Conservation (phyloP, 2,329 filamentous ascomycete genomes). For the Colletotrichum sp. region DNA sequence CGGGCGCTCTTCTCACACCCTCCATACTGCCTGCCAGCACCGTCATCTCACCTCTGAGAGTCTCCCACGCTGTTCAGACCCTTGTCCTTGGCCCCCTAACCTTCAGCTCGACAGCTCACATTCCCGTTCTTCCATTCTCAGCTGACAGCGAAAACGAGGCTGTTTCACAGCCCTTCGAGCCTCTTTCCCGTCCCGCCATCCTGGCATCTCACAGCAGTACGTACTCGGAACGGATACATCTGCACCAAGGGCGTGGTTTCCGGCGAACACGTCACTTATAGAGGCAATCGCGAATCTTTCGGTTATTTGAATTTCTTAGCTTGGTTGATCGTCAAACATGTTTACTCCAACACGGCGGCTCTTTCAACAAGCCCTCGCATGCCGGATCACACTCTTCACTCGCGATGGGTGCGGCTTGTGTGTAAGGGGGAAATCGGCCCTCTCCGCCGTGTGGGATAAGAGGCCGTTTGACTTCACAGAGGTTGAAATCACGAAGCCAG, state of each 20-base stretch:
- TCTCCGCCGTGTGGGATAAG: constrained; percentile 71
- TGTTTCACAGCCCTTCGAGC: constrained; percentile 6
- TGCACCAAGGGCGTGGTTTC: neutral
- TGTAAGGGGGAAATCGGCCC: constrained; percentile 67
- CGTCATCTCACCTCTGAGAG: constrained; percentile 4
- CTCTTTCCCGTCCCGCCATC: neutral
- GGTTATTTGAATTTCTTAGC: neutral
- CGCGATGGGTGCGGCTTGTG: constrained; percentile 76
- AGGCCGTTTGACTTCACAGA: constrained; percentile 73
- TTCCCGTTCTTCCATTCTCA: neutral
- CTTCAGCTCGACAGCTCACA: neutral
- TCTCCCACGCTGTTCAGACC: neutral
- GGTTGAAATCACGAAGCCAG: constrained; percentile 70
- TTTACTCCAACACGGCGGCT: constrained; percentile 50
- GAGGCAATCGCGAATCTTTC: neutral
- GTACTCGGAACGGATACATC: neutral
- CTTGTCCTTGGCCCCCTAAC: neutral
- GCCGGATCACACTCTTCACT: constrained; percentile 77
- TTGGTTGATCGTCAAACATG: constrained; percentile 43
- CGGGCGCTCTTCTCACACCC: neutral
- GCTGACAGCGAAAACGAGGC: constrained; percentile 15
- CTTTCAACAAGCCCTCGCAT: constrained; percentile 46
- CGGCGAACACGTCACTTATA: neutral
- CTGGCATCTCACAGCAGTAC: neutral
- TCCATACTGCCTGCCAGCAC: neutral